Evolutionary conservation across 306 rosid genomes (phyloP).

Genomic region (Glycyrrhiza uralensis): DNA sequence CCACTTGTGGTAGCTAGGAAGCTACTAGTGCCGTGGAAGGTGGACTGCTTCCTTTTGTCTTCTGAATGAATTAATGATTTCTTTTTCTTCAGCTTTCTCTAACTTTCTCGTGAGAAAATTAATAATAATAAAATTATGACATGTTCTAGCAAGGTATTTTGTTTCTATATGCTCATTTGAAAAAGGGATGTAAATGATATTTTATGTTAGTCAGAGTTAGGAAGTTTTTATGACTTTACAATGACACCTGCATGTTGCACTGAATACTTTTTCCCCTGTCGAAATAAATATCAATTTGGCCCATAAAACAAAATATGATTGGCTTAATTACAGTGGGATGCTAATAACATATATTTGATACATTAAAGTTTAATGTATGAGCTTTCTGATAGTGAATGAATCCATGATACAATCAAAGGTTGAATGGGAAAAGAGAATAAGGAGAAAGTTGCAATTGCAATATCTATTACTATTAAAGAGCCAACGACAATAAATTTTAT

Average conservation of each 20-base stretch:
- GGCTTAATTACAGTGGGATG: no score
- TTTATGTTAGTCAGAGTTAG: constrained; percentile 2
- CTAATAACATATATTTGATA: no score
- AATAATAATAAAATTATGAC: background rate
- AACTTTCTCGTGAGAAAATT: background rate
- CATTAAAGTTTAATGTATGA: no score
- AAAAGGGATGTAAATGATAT: background rate
- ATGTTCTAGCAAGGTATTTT: background rate
- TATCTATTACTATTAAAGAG: no score
- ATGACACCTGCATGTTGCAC: background rate
- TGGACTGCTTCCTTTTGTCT: background rate
- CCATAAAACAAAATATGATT: background rate
- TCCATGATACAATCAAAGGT: no score
- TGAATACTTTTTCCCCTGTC: background rate
- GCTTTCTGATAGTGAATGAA: no score
- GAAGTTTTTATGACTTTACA: constrained; percentile 34
- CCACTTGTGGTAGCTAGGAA: constrained; percentile 33
- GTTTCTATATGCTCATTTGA: background rate
- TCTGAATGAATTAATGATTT: background rate
- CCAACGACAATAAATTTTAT: no score
- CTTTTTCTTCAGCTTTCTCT: constrained; percentile 1
- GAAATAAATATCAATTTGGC: background rate
- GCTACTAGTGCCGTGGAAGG: constrained; percentile 27
- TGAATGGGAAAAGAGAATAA: no score
- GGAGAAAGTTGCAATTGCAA: no score